A percentile compares a stretch with the other conserved stretches of the same genome.
Evolutionary conservation across 2,329 filamentous ascomycete genomes (phyloP).

Genomic region (Aureobasidium melanogenum): DNA sequence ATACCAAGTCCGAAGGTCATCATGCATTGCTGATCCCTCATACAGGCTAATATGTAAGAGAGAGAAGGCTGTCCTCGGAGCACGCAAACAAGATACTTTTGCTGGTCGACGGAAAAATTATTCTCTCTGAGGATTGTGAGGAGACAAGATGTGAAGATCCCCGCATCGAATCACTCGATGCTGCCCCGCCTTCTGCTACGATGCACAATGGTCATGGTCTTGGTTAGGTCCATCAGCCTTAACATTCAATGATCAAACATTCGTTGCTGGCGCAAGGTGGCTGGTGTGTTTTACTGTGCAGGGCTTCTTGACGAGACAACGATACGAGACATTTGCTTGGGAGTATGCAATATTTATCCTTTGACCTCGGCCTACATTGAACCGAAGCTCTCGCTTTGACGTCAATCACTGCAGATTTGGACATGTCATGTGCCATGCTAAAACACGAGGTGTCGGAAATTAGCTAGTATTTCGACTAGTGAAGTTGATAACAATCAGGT

Average conservation of each 20-base stretch:
- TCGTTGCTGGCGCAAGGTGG: background rate
- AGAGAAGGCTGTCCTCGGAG: background rate
- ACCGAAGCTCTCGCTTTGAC: background rate
- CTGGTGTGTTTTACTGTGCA: background rate
- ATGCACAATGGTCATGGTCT: background rate
- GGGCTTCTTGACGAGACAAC: background rate
- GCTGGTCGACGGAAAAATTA: constrained; percentile 8
- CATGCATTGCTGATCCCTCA: constrained; percentile 8
- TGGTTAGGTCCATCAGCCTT: background rate
- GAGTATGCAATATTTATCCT: background rate
- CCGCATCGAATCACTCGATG: background rate
- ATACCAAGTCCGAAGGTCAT: background rate
- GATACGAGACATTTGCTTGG: constrained; percentile 1
- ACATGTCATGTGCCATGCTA: background rate
- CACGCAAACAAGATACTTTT: background rate
- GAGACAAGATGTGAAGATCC: constrained; percentile 1
- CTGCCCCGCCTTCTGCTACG: background rate
- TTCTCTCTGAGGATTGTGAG: background rate
- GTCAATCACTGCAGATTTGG: background rate
- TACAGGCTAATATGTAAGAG: constrained; percentile 6
- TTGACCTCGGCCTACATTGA: constrained; percentile 1
- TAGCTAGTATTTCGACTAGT: background rate
- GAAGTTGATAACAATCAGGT: background rate
- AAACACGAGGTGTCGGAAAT: background rate
- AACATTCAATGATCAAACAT: background rate